Evolutionary conservation across 2,329 filamentous ascomycete genomes (phyloP).

Genomic region (Kalmusia sp.): DNA sequence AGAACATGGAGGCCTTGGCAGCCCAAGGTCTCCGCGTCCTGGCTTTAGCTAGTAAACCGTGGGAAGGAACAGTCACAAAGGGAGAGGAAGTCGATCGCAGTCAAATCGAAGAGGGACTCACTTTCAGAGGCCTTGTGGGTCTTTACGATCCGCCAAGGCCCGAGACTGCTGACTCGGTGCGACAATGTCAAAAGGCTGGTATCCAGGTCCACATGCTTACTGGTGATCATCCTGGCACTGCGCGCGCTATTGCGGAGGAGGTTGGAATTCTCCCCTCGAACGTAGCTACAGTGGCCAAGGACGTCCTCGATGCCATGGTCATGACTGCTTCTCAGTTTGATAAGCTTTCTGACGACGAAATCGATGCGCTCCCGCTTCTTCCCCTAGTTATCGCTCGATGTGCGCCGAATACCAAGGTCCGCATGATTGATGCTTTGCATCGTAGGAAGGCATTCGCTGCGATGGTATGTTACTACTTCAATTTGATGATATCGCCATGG

Average conservation of each 20-base stretch:
- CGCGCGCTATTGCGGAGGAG: slow-evolving; percentile 55
- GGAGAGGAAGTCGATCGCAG: slow-evolving; percentile 60
- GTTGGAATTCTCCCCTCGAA: slow-evolving; percentile 53
- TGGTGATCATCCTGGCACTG: slow-evolving; percentile 55
- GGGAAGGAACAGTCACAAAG: slow-evolving; percentile 53
- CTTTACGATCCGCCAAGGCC: slow-evolving; percentile 86
- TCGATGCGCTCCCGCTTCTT: slow-evolving; percentile 75
- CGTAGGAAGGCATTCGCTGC: slow-evolving; percentile 78
- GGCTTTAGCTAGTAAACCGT: slow-evolving; percentile 64
- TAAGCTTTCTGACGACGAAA: slow-evolving; percentile 74
- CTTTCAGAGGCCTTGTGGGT: slow-evolving; percentile 79
- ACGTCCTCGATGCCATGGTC: slow-evolving; percentile 41
- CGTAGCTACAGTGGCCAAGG: slow-evolving; percentile 28
- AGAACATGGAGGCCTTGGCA: slow-evolving; percentile 73
- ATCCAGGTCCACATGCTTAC: slow-evolving; percentile 59
- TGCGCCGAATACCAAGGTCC: slow-evolving; percentile 84
- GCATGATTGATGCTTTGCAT: slow-evolving; percentile 89
- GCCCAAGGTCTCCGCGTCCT: slow-evolving; percentile 73
- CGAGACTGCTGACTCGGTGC: slow-evolving; percentile 69
- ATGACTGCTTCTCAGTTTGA: slow-evolving; percentile 71
- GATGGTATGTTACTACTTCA: slow-evolving; percentile 58
- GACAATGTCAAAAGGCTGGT: slow-evolving; percentile 53
- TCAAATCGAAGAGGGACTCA: slow-evolving; percentile 71
- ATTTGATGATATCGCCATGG: not conserved
- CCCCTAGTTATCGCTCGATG: slow-evolving; percentile 85